Percentiles rank a stretch among this genome's conserved stretches.
These are phyloP conservation scores for Penicillium paneum DNA, from an alignment of 2,329 filamentous ascomycete species.

Conservation along the genomic window DNA sequence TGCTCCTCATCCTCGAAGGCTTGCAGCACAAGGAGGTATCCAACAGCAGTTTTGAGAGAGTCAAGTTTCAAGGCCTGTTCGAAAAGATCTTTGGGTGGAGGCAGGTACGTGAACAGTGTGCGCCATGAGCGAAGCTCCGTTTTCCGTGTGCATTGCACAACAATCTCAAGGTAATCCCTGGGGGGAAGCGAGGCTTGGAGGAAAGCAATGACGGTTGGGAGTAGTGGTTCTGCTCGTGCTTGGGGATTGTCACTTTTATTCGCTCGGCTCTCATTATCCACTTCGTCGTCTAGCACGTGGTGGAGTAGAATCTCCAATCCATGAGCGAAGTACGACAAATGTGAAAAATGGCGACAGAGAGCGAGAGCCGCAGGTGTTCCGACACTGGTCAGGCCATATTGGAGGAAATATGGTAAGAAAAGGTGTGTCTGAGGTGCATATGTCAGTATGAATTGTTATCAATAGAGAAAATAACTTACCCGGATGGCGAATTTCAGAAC, in stretches of 20 bases:
- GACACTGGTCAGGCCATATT: conserved; percentile 71
- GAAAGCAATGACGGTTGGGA: conserved; percentile 58
- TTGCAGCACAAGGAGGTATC: conserved; percentile 92
- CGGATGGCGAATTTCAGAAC: conserved; percentile 84
- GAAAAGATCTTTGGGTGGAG: conserved; percentile 85
- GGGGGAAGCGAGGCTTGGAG: conserved; percentile 68
- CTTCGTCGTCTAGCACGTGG: conserved; percentile 90
- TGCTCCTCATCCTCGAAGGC: conserved; percentile 60
- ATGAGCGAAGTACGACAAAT: conserved; percentile 88
- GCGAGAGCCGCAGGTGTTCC: conserved; percentile 77
- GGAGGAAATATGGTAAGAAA: conserved; percentile 83
- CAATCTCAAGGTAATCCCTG: conserved; percentile 78
- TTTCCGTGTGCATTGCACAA: conserved; percentile 95
- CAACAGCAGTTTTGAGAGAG: conserved; percentile 88
- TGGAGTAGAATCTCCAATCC: conserved; percentile 89
- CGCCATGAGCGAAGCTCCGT: conserved; percentile 94
- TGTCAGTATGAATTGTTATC: conserved; percentile 11
- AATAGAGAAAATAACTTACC: conserved; percentile 51
- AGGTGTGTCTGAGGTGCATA: conserved; percentile 72
- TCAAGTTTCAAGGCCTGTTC: conserved; percentile 84
- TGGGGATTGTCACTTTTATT: conserved; percentile 27
- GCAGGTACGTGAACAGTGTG: conserved; percentile 86
- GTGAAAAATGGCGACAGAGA: conserved; percentile 78
- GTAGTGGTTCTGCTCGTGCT: conserved; percentile 33
- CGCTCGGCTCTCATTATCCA: conserved; percentile 57